Percentiles rank a stretch among this genome's conserved stretches.
Conservation (phyloP, 805 yeast species). For the Zygosaccharomyces kombuchaensis region DNA sequence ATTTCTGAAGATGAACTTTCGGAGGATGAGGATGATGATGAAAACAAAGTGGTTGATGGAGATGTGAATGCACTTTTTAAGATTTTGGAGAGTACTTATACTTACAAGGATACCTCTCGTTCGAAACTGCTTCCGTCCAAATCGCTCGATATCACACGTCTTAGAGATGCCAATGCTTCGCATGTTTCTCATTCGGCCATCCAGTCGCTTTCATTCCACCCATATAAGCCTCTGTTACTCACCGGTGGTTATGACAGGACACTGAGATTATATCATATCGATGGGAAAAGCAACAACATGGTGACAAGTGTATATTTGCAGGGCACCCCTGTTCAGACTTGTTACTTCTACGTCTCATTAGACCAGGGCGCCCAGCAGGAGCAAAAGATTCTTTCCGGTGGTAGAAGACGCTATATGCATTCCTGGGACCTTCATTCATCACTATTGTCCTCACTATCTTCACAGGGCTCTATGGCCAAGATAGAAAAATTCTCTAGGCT, state of each 20-base stretch:
- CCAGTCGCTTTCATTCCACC: constrained; percentile 85
- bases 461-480: constrained; percentile 28
- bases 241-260: constrained; percentile 94
- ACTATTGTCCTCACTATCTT: constrained; percentile 10
- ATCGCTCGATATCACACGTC: constrained; percentile 68
- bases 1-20: constrained; percentile 31
- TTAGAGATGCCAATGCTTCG: constrained; percentile 79
- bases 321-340: constrained; percentile 75
- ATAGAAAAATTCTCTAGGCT: constrained; percentile 82
- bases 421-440: constrained; percentile 83
- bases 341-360: constrained; percentile 38
- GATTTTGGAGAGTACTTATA: constrained; percentile 38
- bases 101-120: constrained; percentile 38
- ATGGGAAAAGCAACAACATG: constrained; percentile 75
- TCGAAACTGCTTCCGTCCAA: constrained; percentile 63
- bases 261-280: constrained; percentile 80
- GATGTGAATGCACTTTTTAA: constrained; percentile 41
- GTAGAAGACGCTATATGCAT: constrained; percentile 87
- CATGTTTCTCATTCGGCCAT: constrained; percentile 71
- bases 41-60: constrained; percentile 34
- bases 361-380: constrained; percentile 27
- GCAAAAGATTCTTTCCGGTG: constrained; percentile 69
- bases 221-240: constrained; percentile 64
- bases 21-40: constrained; percentile 26
- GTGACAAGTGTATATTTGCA: constrained; percentile 79